Evolutionary conservation across 208 protist genomes (phyloP), one percentile per base, ranked within the genome.

Genomic region (Leishmania guyanensis): DNA sequence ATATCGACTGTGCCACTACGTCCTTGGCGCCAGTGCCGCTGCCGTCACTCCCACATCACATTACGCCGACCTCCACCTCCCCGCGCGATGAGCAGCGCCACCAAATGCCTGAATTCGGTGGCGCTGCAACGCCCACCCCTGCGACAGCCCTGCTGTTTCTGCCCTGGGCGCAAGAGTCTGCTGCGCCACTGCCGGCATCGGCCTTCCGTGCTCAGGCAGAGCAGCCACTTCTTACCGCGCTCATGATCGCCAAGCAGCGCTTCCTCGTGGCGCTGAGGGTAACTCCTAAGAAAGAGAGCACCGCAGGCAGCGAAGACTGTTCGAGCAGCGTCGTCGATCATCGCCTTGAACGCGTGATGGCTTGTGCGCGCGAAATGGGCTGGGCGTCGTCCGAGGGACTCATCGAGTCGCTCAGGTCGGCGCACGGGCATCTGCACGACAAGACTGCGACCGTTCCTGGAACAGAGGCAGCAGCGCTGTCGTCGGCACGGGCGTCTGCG

Each of bases 201-300:
- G 71, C 50, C 29, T 62, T 12, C 50, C 29, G n/a, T 75, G n/a
- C 71, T 8, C 71, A 54, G 29, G 50, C 51, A 29, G 53, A 62
- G 33, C 77, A 90, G 66, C 75, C 84, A 68, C 76, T 79, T 43
- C 75, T 84, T 39, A 81, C 69, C 16, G 87, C 84, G 16, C 76
- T 90, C 10, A 29, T 83, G 46, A 33, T 58, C 46, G 82, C 87
- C 29, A 90, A 90, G 68, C 78, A 86, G 77, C 56, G 80, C 39
- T 87, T 90, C 66, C 54, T 77, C 12, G 54, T 56, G 3, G 73
- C 73, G 20, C 54, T 46, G 56, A 62, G 3, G 20, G 33, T 4
- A 29, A 36, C 29, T 36, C 71, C 50, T 12, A 29, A 2, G 12
- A 17, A 33, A 56, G 33, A 20, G 54, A 8, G 10, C n/a, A 3